Evolutionary conservation across 2,329 filamentous ascomycete genomes (phyloP).

Genomic region (Stachybotrys chlorohalonatus): DNA sequence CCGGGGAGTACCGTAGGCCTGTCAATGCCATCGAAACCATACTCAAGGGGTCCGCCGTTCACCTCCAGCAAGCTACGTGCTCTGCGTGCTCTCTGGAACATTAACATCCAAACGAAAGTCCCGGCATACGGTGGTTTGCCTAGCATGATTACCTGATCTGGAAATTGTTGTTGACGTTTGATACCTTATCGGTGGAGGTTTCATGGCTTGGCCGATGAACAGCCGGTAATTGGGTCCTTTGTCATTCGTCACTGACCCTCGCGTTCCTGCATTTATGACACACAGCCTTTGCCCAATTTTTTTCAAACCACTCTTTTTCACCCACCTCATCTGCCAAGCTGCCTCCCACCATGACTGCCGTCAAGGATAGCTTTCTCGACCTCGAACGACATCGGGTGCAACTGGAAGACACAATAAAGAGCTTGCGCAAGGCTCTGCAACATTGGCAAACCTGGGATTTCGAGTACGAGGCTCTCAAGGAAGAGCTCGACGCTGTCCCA

Average conservation of each 20-base stretch:
- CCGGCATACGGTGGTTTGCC: too few relatives aligned
- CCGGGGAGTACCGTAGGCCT: too few relatives aligned
- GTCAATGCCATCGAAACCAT: too few relatives aligned
- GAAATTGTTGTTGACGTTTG: too few relatives aligned
- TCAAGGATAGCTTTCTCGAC: constrained; percentile 48
- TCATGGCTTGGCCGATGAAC: background rate
- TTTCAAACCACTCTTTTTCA: constrained; percentile 1
- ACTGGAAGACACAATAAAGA: constrained; percentile 62
- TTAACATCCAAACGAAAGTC: too few relatives aligned
- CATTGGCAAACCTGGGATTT: constrained; percentile 89
- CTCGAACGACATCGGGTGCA: constrained; percentile 67
- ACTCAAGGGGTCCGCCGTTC: too few relatives aligned
- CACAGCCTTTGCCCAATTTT: constrained; percentile 4
- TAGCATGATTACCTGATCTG: too few relatives aligned
- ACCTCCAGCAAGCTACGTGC: too few relatives aligned
- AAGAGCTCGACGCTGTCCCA: constrained; percentile 58
- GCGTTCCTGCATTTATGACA: background rate
- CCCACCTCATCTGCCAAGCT: constrained; percentile 1
- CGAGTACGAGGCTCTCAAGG: constrained; percentile 83
- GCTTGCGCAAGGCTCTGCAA: constrained; percentile 66
- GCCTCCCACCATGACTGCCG: constrained; percentile 25
- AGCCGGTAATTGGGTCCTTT: background rate
- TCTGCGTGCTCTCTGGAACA: too few relatives aligned
- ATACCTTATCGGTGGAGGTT: background rate
- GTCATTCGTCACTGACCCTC: background rate